Evolutionary conservation across 1,139 yeast genomes (phyloP).

Genomic region (Wickerhamomyces sp.): DNA sequence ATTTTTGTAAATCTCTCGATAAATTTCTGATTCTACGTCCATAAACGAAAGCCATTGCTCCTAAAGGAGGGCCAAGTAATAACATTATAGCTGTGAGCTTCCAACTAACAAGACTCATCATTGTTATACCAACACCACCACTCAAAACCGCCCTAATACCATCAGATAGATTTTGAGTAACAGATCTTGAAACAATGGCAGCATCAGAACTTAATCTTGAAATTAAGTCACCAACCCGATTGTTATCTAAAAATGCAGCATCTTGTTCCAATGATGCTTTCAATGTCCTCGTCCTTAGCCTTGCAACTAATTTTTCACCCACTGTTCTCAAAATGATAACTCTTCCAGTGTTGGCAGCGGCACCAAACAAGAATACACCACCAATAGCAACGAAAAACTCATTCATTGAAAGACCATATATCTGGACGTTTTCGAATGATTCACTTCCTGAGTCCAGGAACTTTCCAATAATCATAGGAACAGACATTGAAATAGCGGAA

Average conservation of each 20-base stretch:
- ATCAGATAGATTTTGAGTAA: constrained; percentile 87
- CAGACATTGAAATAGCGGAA: constrained; percentile 64
- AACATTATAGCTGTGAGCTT: constrained; percentile 78
- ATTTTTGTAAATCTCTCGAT: constrained; percentile 76
- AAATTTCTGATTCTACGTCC: constrained; percentile 76
- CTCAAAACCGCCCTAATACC: constrained; percentile 81
- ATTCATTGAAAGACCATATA: constrained; percentile 49
- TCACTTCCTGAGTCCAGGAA: constrained; percentile 51
- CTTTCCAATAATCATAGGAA: constrained; percentile 82
- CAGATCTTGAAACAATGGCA: constrained; percentile 79
- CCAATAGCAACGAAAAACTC: constrained; percentile 47
- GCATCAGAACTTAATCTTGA: constrained; percentile 88
- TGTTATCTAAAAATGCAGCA: constrained; percentile 85
- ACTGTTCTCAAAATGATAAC: constrained; percentile 67
- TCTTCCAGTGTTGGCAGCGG: constrained; percentile 76
- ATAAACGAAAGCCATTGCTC: constrained; percentile 71
- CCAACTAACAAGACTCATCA: constrained; percentile 89
- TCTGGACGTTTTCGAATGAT: constrained; percentile 24
- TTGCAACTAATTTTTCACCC: constrained; percentile 85
- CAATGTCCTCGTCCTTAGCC: constrained; percentile 74
- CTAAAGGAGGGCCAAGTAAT: constrained; percentile 79
- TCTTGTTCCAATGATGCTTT: constrained; percentile 80
- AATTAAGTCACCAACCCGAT: constrained; percentile 89
- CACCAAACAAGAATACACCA: constrained; percentile 64
- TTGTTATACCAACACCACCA: constrained; percentile 77